Conservation (phyloP, 2,329 filamentous ascomycete genomes). For the Epichloe gansuensis region DNA sequence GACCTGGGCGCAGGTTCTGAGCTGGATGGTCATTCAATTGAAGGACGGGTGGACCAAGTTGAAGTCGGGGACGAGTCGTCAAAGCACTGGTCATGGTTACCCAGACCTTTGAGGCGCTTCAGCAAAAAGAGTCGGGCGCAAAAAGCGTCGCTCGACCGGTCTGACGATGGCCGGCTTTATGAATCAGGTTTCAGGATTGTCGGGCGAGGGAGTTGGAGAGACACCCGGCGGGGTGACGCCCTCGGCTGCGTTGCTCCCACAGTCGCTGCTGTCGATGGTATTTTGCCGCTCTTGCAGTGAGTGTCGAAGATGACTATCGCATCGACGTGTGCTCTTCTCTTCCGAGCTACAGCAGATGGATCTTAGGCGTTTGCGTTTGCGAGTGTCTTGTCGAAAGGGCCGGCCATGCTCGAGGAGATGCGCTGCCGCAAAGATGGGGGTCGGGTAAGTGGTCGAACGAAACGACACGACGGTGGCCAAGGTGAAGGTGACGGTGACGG, state of each 20-base stretch:
- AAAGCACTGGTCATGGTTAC: slow-evolving; percentile 6
- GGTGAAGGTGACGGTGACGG: background rate
- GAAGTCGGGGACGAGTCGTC: background rate
- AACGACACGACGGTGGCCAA: background rate
- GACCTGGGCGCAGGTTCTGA: background rate
- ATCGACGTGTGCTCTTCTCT: background rate
- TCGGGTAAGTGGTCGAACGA: background rate
- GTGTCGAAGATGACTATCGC: background rate
- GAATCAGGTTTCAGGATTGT: background rate
- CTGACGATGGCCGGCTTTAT: background rate
- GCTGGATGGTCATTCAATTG: background rate
- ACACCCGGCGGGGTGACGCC: background rate
- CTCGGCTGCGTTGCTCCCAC: background rate
- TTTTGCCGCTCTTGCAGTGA: background rate
- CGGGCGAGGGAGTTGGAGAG: background rate
- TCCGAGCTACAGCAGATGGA: background rate
- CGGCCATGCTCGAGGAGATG: background rate
- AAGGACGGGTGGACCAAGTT: background rate
- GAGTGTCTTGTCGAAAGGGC: background rate
- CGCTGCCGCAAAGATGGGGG: background rate
- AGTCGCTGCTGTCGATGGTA: background rate
- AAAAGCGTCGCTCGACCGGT: background rate
- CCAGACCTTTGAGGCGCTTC: background rate
- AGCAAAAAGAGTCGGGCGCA: background rate
- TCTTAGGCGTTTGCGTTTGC: background rate